Conservation (phyloP, 2,329 filamentous ascomycete species). For the Magnaporthiopsis incrustans region DNA sequence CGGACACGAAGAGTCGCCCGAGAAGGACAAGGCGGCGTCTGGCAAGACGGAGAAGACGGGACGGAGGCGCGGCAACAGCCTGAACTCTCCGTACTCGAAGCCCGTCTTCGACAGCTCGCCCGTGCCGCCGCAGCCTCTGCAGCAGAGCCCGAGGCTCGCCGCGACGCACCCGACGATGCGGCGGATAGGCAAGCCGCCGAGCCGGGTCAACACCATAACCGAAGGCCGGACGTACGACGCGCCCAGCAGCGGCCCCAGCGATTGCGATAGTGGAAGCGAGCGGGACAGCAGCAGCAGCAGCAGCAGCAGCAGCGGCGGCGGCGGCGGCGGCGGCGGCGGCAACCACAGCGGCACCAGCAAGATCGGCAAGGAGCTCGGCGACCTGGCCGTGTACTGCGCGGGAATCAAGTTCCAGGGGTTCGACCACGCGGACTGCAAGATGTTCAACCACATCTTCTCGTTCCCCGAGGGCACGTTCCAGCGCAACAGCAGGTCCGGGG, state of each 20-base stretch:
- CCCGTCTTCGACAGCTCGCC: conserved; percentile 52
- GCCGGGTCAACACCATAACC: conserved; percentile 48
- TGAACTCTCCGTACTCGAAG: conserved; percentile 68
- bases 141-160: conserved; percentile 45
- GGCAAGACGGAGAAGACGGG: conserved; percentile 21
- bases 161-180: conserved; percentile 41
- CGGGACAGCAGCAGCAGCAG: conserved; percentile 28
- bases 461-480: conserved; percentile 87
- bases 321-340: background rate
- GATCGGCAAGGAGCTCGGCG: conserved; percentile 74
- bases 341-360: conserved; percentile 63
- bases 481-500: conserved; percentile 66
- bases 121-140: conserved; percentile 40
- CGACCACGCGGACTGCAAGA: conserved; percentile 67
- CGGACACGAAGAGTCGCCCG: conserved; percentile 38
- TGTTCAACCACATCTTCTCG: conserved; percentile 91
- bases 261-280: conserved; percentile 65
- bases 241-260: conserved; percentile 60
- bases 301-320: background rate
- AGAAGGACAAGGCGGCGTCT: conserved; percentile 14
- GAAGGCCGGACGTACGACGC: conserved; percentile 48
- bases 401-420: conserved; percentile 81
- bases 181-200: conserved; percentile 44
- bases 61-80: conserved; percentile 56
- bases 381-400: conserved; percentile 70